Conservation (phyloP, 306 rosid genomes). For the Quercus wislizeni region DNA sequence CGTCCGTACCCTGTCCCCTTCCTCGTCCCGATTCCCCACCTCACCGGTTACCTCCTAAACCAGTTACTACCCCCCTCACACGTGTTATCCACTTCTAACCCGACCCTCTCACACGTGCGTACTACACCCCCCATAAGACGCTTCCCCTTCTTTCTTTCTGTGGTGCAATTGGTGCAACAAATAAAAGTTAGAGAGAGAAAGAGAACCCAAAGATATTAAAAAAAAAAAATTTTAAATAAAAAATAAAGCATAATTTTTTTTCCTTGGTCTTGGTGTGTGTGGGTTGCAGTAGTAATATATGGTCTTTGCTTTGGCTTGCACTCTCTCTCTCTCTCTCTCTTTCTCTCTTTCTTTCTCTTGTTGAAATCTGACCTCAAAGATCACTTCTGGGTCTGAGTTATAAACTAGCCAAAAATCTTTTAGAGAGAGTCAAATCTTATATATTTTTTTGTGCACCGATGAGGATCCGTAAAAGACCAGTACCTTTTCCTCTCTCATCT, state of each 20-base stretch:
- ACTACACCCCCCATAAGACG: conserved; percentile 13
- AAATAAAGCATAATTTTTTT: conserved; percentile 14
- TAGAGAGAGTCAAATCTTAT: background rate
- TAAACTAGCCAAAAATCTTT: background rate
- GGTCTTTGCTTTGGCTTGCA: conserved; percentile 23
- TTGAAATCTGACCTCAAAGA: conserved; percentile 29
- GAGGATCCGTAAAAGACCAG: conserved; percentile 81
- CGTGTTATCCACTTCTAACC: conserved; percentile 20
- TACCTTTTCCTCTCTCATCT: conserved; percentile 52
- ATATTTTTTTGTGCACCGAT: conserved; percentile 36
- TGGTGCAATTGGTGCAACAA: conserved; percentile 99
- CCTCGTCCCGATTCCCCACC: conserved; percentile 19
- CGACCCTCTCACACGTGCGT: conserved; percentile 37
- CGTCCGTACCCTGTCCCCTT: conserved; percentile 75
- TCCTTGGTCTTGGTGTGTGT: conserved; percentile 8
- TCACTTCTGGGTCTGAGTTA: conserved; percentile 30
- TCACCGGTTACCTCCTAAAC: conserved; percentile 41
- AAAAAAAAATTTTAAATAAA: no score
- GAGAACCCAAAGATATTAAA: background rate
- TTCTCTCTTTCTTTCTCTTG: background rate
- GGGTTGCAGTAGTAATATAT: conserved; percentile 13
- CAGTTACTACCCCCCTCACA: conserved; percentile 28
- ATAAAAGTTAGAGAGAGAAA: conserved; percentile 53
- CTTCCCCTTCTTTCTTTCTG: conserved; percentile 29
- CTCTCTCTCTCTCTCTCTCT: conserved; percentile 1